phyloP scores from a whole-genome alignment of 2,329 filamentous ascomycete species.

The Keithomyces neogunnii region DNA sequence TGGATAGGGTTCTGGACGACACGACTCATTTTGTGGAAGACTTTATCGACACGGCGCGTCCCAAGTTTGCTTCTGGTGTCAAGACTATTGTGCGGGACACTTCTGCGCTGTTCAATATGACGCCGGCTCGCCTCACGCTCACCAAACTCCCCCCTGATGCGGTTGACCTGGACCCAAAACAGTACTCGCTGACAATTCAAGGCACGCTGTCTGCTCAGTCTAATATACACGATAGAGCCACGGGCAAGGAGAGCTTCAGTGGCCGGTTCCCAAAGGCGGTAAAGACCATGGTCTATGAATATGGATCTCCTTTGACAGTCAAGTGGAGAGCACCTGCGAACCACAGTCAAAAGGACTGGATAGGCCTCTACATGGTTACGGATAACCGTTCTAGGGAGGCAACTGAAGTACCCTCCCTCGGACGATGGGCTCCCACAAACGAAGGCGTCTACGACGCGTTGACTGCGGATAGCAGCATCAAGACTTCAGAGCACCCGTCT shows the following conservation, averaged over 20 bases:
- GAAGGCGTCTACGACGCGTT: conserved; percentile 67
- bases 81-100: conserved; percentile 84
- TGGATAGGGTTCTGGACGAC: conserved; percentile 80
- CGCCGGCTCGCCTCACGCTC: conserved; percentile 78
- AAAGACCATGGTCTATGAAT: conserved; percentile 74
- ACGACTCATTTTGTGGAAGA: conserved; percentile 87
- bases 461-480: conserved; percentile 67
- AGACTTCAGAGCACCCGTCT: conserved; percentile 57
- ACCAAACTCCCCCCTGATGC: conserved; percentile 72
- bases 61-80: conserved; percentile 78
- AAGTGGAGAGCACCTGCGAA: conserved; percentile 83
- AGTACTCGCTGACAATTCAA: conserved; percentile 70
- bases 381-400: conserved; percentile 82
- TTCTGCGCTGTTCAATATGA: conserved; percentile 78
- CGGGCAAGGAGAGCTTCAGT: conserved; percentile 64
- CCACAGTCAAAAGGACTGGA: conserved; percentile 89
- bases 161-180: conserved; percentile 67
- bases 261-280: conserved; percentile 61
- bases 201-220: conserved; percentile 49
- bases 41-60: conserved; percentile 74
- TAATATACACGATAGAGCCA: conserved; percentile 48
- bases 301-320: conserved; percentile 81
- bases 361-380: conserved; percentile 91
- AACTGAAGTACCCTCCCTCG: conserved; percentile 76
- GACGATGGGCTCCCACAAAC: conserved; percentile 81